Conservation (phyloP, 345 rosid genomes). For the Eucalyptus grandis region DNA sequence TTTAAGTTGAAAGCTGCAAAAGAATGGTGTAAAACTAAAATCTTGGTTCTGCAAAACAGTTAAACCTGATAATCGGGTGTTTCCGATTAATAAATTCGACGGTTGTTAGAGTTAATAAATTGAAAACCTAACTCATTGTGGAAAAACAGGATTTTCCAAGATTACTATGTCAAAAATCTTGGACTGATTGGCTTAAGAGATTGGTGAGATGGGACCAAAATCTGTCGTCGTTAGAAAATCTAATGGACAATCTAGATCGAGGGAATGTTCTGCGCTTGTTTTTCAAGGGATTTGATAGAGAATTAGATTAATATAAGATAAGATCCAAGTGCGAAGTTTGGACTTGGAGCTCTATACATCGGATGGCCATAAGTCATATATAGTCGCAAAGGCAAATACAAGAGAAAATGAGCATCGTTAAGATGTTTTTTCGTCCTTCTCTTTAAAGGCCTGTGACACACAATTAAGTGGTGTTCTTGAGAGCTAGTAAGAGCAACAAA, state of each 20-base stretch:
- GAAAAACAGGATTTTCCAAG: neutral
- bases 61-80: neutral
- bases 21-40: neutral
- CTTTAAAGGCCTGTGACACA: neutral
- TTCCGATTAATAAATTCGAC: neutral
- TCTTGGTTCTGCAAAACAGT: neutral
- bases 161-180: neutral
- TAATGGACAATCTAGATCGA: neutral
- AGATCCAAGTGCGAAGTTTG: neutral
- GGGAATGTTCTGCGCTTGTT: neutral
- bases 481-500: neutral
- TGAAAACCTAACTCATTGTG: neutral
- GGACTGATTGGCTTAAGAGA: neutral
- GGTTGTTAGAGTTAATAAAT: neutral
- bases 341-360: neutral
- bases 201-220: neutral
- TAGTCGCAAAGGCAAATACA: neutral
- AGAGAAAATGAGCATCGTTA: neutral
- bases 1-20: neutral
- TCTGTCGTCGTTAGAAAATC: neutral
- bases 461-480: neutral
- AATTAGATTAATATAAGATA: neutral
- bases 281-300: neutral
- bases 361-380: neutral
- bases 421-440: neutral